A percentile compares a stretch with the other conserved stretches of the same genome.
These are phyloP conservation scores for Limonium bicolor DNA, from an alignment of 148 eudicot genomes.

Conservation along the genomic window DNA sequence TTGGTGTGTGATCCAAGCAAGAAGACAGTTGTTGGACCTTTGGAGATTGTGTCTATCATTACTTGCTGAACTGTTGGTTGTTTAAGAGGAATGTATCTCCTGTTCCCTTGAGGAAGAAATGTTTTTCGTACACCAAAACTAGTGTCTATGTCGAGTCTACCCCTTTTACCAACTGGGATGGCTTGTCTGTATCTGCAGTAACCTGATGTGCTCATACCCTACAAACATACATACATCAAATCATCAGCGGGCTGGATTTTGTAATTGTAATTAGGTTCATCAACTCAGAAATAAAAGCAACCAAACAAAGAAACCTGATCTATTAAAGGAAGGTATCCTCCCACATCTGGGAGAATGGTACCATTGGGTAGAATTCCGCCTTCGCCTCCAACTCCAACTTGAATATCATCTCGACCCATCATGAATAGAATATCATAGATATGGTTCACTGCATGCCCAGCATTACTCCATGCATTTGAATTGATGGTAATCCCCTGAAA, in stretches of 20 bases:
- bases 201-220: slow-evolving; percentile 69
- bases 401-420: slow-evolving; percentile 83
- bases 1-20: slow-evolving; percentile 62
- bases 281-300: too few species aligned
- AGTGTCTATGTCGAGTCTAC: slow-evolving; percentile 55
- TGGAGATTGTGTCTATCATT: slow-evolving; percentile 56
- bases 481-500: slow-evolving; percentile 68
- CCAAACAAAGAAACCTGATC: too few species aligned
- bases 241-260: too few species aligned
- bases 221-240: too few species aligned
- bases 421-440: slow-evolving; percentile 70
- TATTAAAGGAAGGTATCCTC: slow-evolving; percentile 74
- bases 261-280: too few species aligned
- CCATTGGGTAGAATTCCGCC: slow-evolving; percentile 71
- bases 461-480: slow-evolving; percentile 65
- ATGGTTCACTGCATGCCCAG: slow-evolving; percentile 84
- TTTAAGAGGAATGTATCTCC: slow-evolving; percentile 50
- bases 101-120: slow-evolving; percentile 84
- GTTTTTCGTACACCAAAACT: slow-evolving; percentile 60
- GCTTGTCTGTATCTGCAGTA: slow-evolving; percentile 81
- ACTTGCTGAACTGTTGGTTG: slow-evolving; percentile 80
- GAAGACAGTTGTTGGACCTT: slow-evolving; percentile 56
- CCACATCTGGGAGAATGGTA: slow-evolving; percentile 52
- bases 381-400: slow-evolving; percentile 84
- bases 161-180: slow-evolving; percentile 61